Evolutionary conservation across 108 stramenopile genomes (phyloP), one percentile per base, ranked within the genome.

Genomic region (Stephanodiscus minutulus): DNA sequence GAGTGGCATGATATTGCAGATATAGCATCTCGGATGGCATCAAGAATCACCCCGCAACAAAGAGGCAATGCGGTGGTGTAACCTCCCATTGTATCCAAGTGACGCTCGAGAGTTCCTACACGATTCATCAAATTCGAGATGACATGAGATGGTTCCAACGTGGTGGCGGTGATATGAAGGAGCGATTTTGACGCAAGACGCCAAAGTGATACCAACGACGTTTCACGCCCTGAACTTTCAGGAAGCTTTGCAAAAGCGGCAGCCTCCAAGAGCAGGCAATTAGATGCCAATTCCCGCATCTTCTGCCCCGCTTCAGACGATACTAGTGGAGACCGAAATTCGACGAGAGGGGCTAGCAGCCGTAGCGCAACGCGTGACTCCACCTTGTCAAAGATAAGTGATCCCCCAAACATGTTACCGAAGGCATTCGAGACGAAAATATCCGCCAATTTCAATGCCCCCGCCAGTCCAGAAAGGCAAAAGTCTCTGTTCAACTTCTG

Each of bases 261-360:
- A 29, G 83, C 77, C 75, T 89, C 89, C 18, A 76, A 70, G 17
- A 95, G 73, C 0, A 95, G 72, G 66, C 90, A 91, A 48, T 87
- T 82, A 27, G 91, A 89, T 2, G 83, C 55, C 20, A 79, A 46
- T 46, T 85, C 74, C 22, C 70, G 85, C 56, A 82, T 74, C 6
- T 68, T 71, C 39, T 76, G 58, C 47, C 79, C 63, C 5, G 68
- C 22, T 7, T 69, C 66, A 50, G 66, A 77, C 28, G 43, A 36
- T 18, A 24, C 64, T n/a, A 61, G 47, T 37, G 13, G 52, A 0
- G 76, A 66, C 5, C 84, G 60, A 56, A 69, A 84, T 24, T 77
- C 81, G 11, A 90, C 77, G 33, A 81, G 76, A 22, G 91, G 86
- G n/a, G 87, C 76, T 31, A 94, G 39, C 13, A 94, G 67, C 9